Percentiles rank a stretch among this genome's conserved stretches.
Conservation (phyloP, 257 asterid genomes). For the Forsythia viridissima region DNA sequence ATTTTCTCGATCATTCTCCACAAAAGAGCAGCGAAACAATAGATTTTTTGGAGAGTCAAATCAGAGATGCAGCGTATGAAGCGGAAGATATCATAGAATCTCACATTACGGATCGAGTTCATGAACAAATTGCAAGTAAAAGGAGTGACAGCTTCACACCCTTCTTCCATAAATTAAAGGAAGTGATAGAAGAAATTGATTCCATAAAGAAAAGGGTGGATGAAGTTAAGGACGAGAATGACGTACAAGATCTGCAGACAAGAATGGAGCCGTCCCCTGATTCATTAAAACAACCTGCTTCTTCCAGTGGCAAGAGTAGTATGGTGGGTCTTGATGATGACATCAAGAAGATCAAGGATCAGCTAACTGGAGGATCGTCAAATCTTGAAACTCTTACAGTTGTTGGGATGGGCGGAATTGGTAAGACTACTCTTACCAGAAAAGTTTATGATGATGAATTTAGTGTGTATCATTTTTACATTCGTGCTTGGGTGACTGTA, state of each 20-base stretch:
- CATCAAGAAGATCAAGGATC: neutral
- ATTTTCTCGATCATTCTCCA: neutral
- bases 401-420: slow-evolving; percentile 23
- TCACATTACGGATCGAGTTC: neutral
- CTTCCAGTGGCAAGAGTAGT: neutral
- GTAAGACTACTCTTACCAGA: slow-evolving; percentile 32
- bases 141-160: neutral
- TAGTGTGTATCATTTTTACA: neutral
- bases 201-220: neutral
- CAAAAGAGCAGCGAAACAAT: neutral
- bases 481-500: slow-evolving; percentile 23
- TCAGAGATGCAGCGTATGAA: slow-evolving; percentile 21
- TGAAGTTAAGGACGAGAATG: neutral
- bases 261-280: no score
- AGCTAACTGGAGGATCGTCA: neutral
- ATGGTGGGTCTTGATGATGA: slow-evolving; percentile 15
- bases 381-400: neutral
- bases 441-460: slow-evolving; percentile 16
- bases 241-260: neutral
- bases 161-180: neutral
- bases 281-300: neutral
- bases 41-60: neutral
- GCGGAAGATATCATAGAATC: slow-evolving; percentile 26
- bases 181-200: neutral
- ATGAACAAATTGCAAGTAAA: neutral